Evolutionary conservation across 2,329 filamentous ascomycete genomes (phyloP), one percentile per base, ranked within the genome.

Genomic region (Ophiostoma sp.): DNA sequence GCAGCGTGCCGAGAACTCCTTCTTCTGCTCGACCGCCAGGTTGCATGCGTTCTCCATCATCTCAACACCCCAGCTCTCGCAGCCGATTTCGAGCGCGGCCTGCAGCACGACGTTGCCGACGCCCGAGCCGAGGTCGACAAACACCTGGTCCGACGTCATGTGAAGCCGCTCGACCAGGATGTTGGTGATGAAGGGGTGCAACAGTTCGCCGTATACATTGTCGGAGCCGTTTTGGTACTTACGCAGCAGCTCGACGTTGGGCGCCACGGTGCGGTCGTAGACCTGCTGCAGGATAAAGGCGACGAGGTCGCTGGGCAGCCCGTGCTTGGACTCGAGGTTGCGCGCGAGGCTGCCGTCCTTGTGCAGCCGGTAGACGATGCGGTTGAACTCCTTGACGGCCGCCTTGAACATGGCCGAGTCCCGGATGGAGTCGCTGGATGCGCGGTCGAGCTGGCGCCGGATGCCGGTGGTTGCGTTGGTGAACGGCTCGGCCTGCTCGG

Each of bases 41-140:
- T 89, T 88, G 81, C 90, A 94, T 1, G 94, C 92, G 72, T 95
- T 96, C 71, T 90, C 86, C 93, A 97, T 96, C 85, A 96, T 92
- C 79, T 99, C 95, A 76, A 94, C 97, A 36, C 95, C 95, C 90
- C 93, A 97, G 79, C 91, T 94, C 77, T 97, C 93, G 78, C 93
- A 97, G 23, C 95, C 95, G 68, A 94, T 89, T 79, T 99, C 92
- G 27, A 99, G 85, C 0, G 95, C 95, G 1, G 94, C 93, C 79
- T 99, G 95, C 68, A 99, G 83, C 35, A 95, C 93, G 2, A 98
- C 94, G 77, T 98, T 99, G 67, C 94, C 95, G 20, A 98, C 95
- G 39, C 95, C 95, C 1, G 94, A 98, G 67, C 95, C 95, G 17
- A 99, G 85, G 77, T 99, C 95, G 72, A 99, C 89, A 78, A 99